Conservation (phyloP, 2,329 filamentous ascomycete genomes). For the Venturia carpophila region DNA sequence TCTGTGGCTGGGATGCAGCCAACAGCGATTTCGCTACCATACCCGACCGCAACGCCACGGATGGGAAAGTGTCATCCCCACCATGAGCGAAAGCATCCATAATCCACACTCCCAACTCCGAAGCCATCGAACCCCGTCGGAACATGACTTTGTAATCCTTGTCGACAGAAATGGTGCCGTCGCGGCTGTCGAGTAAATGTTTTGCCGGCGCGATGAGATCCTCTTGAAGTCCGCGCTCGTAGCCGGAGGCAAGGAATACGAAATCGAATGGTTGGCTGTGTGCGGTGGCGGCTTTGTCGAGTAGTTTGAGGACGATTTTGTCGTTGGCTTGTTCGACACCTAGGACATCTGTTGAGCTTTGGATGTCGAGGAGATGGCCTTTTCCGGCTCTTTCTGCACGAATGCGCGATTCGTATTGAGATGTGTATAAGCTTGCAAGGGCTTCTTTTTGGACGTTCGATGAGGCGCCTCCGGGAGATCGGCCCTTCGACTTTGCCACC, state of each 20-base stretch:
- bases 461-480: neutral
- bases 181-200: slow-evolving; percentile 8
- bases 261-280: slow-evolving; percentile 16
- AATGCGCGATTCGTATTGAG: slow-evolving; percentile 9
- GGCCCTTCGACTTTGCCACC: neutral
- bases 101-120: slow-evolving; percentile 11
- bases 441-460: slow-evolving; percentile 2
- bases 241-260: slow-evolving; percentile 16
- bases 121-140: neutral
- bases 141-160: slow-evolving; percentile 15
- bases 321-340: neutral
- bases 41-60: slow-evolving; percentile 14
- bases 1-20: neutral
- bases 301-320: slow-evolving; percentile 3
- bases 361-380: slow-evolving; percentile 2
- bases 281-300: neutral
- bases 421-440: slow-evolving; percentile 9
- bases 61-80: slow-evolving; percentile 7
- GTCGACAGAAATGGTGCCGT: slow-evolving; percentile 6
- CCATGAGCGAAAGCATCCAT: slow-evolving; percentile 12
- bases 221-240: slow-evolving; percentile 14
- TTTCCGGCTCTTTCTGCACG: slow-evolving; percentile 1
- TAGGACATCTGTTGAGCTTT: neutral
- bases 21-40: slow-evolving; percentile 5
- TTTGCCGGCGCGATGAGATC: slow-evolving; percentile 12